These are phyloP conservation scores for Hysterangium stoloniferum DNA, from an alignment of 768 basidiomycete species.

Conservation along the genomic window DNA sequence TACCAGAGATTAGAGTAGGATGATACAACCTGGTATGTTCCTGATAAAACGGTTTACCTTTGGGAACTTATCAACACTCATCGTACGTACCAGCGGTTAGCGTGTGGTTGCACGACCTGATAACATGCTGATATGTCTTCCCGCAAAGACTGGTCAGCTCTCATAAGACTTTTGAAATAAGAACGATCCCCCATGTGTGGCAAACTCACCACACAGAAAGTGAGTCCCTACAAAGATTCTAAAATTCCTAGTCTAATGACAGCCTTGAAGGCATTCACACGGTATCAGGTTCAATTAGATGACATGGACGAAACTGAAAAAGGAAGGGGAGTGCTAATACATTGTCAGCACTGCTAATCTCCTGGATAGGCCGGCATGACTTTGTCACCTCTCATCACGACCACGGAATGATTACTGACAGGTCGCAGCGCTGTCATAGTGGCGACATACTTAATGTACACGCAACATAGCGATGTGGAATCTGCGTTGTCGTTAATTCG, in stretches of 20 bases:
- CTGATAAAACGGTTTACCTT: too few relatives aligned
- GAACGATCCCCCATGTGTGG: conserved; percentile 74
- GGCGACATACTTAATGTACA: conserved; percentile 84
- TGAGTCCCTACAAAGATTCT: conserved; percentile 22
- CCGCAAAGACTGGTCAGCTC: too few relatives aligned
- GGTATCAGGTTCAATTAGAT: conserved; percentile 72
- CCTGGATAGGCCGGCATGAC: conserved; percentile 70
- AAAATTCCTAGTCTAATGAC: conserved; percentile 1
- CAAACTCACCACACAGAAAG: conserved; percentile 56
- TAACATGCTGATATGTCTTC: too few relatives aligned
- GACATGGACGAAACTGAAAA: conserved; percentile 73
- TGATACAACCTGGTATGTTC: too few relatives aligned
- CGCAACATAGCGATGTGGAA: conserved; percentile 44
- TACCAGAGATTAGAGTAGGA: too few relatives aligned
- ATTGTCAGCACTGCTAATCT: conserved; percentile 51
- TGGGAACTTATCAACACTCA: too few relatives aligned
- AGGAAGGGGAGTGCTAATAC: conserved; percentile 72
- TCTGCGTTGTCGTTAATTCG: conserved; percentile 64
- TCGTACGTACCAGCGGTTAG: too few relatives aligned
- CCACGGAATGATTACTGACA: conserved; percentile 22
- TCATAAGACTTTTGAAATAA: too few relatives aligned
- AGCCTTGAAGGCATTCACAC: conserved; percentile 59
- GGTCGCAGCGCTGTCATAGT: conserved; percentile 81
- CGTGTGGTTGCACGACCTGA: too few relatives aligned
- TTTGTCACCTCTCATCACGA: conserved; percentile 14